phyloP scores from a whole-genome alignment of 441 rosid genomes.

The Biscutella auriculata region DNA sequence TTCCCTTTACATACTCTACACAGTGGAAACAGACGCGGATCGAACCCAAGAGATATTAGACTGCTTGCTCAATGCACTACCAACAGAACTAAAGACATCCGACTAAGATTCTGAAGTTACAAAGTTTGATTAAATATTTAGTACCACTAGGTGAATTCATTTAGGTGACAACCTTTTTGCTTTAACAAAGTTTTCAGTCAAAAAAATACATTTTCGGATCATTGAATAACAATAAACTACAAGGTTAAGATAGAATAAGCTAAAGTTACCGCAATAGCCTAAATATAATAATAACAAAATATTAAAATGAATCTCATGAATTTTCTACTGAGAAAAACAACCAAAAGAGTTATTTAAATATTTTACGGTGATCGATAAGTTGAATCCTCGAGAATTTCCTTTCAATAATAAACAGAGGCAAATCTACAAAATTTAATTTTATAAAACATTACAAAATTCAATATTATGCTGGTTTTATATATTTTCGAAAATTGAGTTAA shows the following conservation, averaged over 20 bases:
- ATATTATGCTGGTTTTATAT: too few species aligned
- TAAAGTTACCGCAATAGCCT: slow-evolving; percentile 20
- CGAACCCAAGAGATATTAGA: too few species aligned
- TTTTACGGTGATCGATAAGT: neutral
- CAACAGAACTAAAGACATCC: too few species aligned
- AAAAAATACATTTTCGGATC: slow-evolving; percentile 4
- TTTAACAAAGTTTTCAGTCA: neutral
- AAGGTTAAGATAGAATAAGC: neutral
- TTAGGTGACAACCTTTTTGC: neutral
- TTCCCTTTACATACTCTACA: too few species aligned
- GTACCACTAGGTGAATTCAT: neutral
- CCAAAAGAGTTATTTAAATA: neutral
- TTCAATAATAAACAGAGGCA: too few species aligned
- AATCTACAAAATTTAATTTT: too few species aligned
- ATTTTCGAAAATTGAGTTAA: too few species aligned
- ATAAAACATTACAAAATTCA: too few species aligned
- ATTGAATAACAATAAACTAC: neutral
- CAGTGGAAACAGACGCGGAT: too few species aligned
- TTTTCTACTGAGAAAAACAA: neutral
- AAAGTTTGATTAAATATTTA: neutral
- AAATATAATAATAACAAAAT: slow-evolving; percentile 4
- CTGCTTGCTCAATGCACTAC: too few species aligned
- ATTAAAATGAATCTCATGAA: neutral
- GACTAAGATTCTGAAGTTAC: neutral
- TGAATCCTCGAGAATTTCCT: neutral